Base-by-base conservation (phyloP, 768 basidiomycete species). In the Amyloporia xantha region DNA sequence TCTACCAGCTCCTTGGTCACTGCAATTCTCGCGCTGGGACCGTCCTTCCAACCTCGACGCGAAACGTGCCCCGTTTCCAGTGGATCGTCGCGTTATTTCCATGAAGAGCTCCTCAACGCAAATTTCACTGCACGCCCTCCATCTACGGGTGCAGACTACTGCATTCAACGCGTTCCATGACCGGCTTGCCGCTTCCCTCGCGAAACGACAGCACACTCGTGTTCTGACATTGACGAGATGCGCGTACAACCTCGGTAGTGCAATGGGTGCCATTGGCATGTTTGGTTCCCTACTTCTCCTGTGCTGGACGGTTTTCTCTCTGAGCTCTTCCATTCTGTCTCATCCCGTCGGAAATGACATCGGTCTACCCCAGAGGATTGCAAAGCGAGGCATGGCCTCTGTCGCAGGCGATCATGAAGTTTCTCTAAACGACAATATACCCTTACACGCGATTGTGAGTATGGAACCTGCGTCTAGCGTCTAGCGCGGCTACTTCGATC, bases 161-260 rank as follows among this genome's bases (percentile, higher is more conserved):
- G 66, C 63, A 1, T 73, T 72, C 64, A 84, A 84, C 53, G 55
- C 52, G 3, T 40, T 55, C 2, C 81, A 84, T 52, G 79, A 81
- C 56, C 23, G 50, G 11, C 61, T 81, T 19, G 54, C 73, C 11
- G 40, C 55, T 0, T 36, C 49, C 3, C 60, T 83, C n/a, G 59
- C 67, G 4, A 55, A 58, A 21, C 58, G 60, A n/a, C 55, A 54
- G 4, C 66, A 62, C 40, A 45, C 54, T 30, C 52, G 54, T 23
- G 25, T 50, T 4, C 56, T 76, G 39, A 23, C 11, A 11, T 10
- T 20, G 3, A 17, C 33, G n/a, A 21, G 25, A 24, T 5, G 20
- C 9, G 45, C 41, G 15, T 87, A 86, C 61, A 70, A 77, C 54
- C 23, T 73, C 0, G 84, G 84, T 5, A 69, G 64, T 39, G 33